phyloP scores from a whole-genome alignment of 352 stramenopile genomes.

The Hyaloperonospora brassicae region DNA sequence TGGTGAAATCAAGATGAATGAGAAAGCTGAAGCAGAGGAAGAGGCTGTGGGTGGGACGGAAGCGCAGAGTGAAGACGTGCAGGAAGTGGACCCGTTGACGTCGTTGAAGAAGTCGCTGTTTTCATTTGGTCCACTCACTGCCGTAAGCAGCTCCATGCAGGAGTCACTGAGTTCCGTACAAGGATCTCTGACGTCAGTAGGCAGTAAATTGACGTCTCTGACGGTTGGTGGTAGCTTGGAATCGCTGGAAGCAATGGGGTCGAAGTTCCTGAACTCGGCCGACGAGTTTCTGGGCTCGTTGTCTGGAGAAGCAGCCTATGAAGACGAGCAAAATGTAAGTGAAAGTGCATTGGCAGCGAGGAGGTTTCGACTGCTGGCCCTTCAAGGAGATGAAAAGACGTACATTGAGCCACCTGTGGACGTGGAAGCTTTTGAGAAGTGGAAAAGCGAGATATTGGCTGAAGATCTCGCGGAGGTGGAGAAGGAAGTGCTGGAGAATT shows the following conservation, averaged over 20 bases:
- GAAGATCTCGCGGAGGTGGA: constrained; percentile 40
- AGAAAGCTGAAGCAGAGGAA: constrained; percentile 3
- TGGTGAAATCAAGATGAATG: neutral
- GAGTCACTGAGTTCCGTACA: constrained; percentile 27
- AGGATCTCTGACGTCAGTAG: constrained; percentile 27
- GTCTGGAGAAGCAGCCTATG: constrained; percentile 22
- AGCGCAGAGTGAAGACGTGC: constrained; percentile 2
- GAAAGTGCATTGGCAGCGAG: constrained; percentile 37
- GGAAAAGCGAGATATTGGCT: constrained; percentile 25
- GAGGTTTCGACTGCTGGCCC: constrained; percentile 46
- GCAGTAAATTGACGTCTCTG: constrained; percentile 27
- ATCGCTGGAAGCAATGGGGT: constrained; percentile 52
- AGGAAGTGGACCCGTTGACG: constrained; percentile 11
- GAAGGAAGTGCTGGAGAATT: constrained; percentile 53
- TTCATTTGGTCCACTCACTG: constrained; percentile 42
- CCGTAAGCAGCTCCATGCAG: constrained; percentile 25
- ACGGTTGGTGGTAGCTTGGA: constrained; percentile 25
- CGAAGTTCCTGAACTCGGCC: constrained; percentile 61
- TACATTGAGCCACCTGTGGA: constrained; percentile 52
- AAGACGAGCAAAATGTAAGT: constrained; percentile 28
- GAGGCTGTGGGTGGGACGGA: no score
- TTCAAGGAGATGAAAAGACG: constrained; percentile 60
- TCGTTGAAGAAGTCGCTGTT: constrained; percentile 41
- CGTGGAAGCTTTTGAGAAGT: constrained; percentile 58
- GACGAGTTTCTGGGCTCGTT: constrained; percentile 54